These are phyloP conservation scores for Metarhizium guizhouense DNA, from an alignment of 2,329 filamentous ascomycete genomes.

Conservation along the genomic window DNA sequence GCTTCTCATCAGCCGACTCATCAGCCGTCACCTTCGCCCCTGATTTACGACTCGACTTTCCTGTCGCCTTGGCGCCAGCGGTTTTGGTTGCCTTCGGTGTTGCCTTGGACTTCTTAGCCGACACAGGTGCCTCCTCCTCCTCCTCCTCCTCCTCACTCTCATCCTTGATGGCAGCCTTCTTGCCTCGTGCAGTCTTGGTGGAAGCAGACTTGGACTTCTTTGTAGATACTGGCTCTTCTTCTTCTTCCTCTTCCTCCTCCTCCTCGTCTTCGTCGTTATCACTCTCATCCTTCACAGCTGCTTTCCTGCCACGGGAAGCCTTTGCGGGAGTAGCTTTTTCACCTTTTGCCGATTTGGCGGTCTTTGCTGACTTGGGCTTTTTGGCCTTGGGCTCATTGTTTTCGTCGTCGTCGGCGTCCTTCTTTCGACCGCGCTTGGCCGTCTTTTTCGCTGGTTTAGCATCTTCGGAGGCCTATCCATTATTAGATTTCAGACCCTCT, in stretches of 20 bases:
- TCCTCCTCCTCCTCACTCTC: constrained; percentile 5
- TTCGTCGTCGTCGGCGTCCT: constrained; percentile 17
- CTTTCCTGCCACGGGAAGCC: neutral
- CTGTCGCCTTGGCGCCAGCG: neutral
- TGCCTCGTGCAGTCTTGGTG: neutral
- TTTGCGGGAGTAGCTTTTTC: constrained; percentile 10
- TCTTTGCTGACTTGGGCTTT: constrained; percentile 22
- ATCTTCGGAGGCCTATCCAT: constrained; percentile 7
- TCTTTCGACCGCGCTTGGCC: constrained; percentile 26
- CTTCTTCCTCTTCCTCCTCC: neutral
- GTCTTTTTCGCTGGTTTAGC: constrained; percentile 23
- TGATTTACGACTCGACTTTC: constrained; percentile 3
- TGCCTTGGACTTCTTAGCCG: constrained; percentile 7
- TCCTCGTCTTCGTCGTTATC: constrained; percentile 2
- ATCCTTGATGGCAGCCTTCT: constrained; percentile 2
- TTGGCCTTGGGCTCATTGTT: constrained; percentile 26
- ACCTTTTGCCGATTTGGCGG: constrained; percentile 12
- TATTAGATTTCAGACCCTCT: neutral
- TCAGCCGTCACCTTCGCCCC: constrained; percentile 2
- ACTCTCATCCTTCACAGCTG: constrained; percentile 8
- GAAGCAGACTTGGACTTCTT: constrained; percentile 7
- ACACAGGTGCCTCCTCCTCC: neutral
- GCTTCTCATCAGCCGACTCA: constrained; percentile 7
- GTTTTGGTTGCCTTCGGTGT: constrained; percentile 6
- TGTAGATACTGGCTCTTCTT: neutral